Base-by-base conservation (phyloP, 2,329 filamentous ascomycete species). In the Fusarium staphyleae region DNA sequence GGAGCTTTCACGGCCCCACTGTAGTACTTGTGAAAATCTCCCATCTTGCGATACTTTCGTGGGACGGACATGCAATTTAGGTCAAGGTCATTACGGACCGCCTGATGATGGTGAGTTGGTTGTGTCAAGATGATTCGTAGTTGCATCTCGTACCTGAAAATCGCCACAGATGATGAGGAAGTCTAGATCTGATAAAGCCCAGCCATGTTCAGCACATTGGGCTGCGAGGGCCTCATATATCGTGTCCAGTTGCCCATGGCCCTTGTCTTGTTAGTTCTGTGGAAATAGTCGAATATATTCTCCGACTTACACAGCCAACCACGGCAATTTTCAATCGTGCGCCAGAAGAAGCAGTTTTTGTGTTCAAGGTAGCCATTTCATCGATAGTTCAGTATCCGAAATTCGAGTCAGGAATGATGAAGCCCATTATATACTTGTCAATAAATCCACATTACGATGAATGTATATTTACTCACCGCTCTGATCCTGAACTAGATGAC, bases 11-110 rank as follows among this genome's bases (percentile, higher is more conserved):
- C 84, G 9, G 76, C 72, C 39, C 93, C 93, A 45, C 87, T 88
- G 74, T 99, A 99, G 78, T 97, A 98, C 56, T 91, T 87, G 68
- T 93, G 89, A 66, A 98, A 99, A 72, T 98, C 93, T 28, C 90
- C 91, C 69, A 99, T 87, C 28, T 83, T 78, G 57, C 90, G 89
- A 74, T 91, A 98, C 72, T 96, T 97, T 46, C 81, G 75, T 0
- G 93, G 93, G 65, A 95, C 91, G 2, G 92, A 89, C 82, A 98
- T 95, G 72, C 91, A 88, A 52, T 87, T 88, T 55, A 97, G 80
- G 71, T 99, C 93, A 57, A 87, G 82, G 3, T 90, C 86, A 77
- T 98, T 98, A 65, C 93, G 90, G 26, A 91, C 86, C 33, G 93
- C 87, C 87, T 91, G 8, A 57, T 11, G 12, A 35, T 22, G 13